Base-by-base conservation (phyloP, 306 rosid species). In the Arachis hypogaea region DNA sequence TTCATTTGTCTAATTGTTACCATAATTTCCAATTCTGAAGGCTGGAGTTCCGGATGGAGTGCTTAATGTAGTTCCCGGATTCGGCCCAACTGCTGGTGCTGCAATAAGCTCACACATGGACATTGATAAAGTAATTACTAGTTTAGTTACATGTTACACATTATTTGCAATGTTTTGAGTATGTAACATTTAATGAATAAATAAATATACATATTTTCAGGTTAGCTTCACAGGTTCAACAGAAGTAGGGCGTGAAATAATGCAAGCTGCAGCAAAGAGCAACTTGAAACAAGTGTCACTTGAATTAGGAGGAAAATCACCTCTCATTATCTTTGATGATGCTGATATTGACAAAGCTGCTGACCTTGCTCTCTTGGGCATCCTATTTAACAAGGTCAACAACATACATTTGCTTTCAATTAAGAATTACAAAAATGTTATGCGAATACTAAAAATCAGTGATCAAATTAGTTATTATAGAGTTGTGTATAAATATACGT, bases 11-110 rank as follows among this genome's bases (percentile, higher is more conserved):
- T 33, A 33, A 33, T 4, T 33, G 38, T 47, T 22, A 52, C 76
- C n/a, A 6, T 52, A 51, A 8, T 16, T 64, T 12, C 36, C 46
- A 47, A 3, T 9, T 41, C 28, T 29, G 38, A 62, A 92, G 98
- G 98, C 96, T 65, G 96, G 96, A 5, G 71, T 92, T 61, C 98
- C 98, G 1, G 87, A 87, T 60, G 98, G 96, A 81, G 98, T 93
- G 28, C 60, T 93, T 11, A 93, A 93, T 74, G 88, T 93, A 4
- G 77, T 93, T 2, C 79, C 95, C 0, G 96, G 97, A 59, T 88
- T 85, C 42, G 98, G 98, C n/a, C 8, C 68, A 8, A 87, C 78
- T 0, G 98, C 95, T 30, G 98, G 98, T 28, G 94, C 93, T 51
- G 90, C 93, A 77, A 29, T 93, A 22, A 78, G 84, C 44, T 72